phyloP scores from a whole-genome alignment of 192 early-diverging fungal genomes.

The Spizellomyces sp. region DNA sequence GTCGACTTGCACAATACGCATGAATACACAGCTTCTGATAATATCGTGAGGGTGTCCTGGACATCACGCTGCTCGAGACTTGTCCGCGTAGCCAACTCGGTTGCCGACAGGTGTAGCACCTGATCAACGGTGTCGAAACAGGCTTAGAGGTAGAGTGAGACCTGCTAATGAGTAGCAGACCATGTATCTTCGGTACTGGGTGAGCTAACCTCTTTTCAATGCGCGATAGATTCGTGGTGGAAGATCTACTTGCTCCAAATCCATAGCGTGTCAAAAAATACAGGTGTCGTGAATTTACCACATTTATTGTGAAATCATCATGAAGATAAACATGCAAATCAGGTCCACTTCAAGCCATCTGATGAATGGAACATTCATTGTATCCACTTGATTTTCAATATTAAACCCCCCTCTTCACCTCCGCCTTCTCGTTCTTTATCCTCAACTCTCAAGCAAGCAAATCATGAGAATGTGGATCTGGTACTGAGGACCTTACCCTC shows the following conservation, averaged over 20 bases:
- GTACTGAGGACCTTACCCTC: no score
- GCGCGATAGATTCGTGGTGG: not conserved
- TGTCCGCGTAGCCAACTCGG: conserved; percentile 15
- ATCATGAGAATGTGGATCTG: no score
- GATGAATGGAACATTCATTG: no score
- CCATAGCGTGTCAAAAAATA: not conserved
- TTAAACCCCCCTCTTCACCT: no score
- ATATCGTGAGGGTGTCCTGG: not conserved
- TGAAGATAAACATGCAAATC: no score
- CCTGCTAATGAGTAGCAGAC: not conserved
- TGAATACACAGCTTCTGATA: not conserved
- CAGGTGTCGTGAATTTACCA: no score
- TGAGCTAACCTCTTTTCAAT: not conserved
- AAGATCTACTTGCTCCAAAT: not conserved
- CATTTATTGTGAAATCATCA: no score
- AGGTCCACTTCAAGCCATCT: no score
- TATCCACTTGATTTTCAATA: no score
- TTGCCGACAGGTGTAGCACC: conserved; percentile 10
- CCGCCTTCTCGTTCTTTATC: no score
- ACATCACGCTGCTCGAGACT: not conserved
- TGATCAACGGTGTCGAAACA: conserved; percentile 13
- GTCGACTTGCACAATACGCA: not conserved
- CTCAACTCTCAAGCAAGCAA: no score
- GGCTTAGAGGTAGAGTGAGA: conserved; percentile 2
- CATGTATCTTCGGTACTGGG: not conserved